Evolutionary conservation across 1,139 yeast genomes (phyloP), one percentile per base, ranked within the genome.

Genomic region (Spencermartinsiella ligniputridi): DNA sequence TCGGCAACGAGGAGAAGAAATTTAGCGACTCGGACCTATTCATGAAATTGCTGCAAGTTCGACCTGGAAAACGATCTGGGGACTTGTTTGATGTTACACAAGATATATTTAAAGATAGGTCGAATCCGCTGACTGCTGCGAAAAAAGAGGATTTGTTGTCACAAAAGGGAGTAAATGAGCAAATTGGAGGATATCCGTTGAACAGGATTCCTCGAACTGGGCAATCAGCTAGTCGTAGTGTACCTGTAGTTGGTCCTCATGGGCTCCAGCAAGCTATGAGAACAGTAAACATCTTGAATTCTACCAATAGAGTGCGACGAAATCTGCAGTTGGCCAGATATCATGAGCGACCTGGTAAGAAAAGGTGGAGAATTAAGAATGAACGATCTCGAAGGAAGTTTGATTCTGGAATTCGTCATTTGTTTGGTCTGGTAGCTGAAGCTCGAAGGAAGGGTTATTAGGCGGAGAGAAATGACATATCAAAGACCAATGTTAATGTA

Each of bases 291-390:
- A 47, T 48, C 29, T 44, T 59, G 39, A 65, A 65, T 55, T 46
- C 47, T 19, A 48, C 56, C 39, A 61, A 63, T 52, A 51, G 53
- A 22, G 56, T 65, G 35, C 53, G 56, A 32, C 52, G 57, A 36
- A 59, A 57, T 13, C 47, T 58, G 44, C 44, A 51, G 38, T 47
- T 55, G 41, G 68, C 64, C 48, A 48, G 59, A 40, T 60, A 52
- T 41, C 63, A 62, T 33, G 69, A 63, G 49, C 57, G 62, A 41
- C 69, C 69, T 3, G 66, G 67, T 17, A 66, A 66, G 55, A 61
- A 57, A 43, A 51, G 53, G 43, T 56, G 56, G 49, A 55, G 68
- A 34, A 53, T 64, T 33, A 40, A 52, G 5, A 52, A 58, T 45
- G 64, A 61, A 46, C 60, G 66, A 47, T 54, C 60, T 39, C 57